phyloP scores from a whole-genome alignment of 192 early-diverging fungal genomes.

The Geranomyces variabilis region DNA sequence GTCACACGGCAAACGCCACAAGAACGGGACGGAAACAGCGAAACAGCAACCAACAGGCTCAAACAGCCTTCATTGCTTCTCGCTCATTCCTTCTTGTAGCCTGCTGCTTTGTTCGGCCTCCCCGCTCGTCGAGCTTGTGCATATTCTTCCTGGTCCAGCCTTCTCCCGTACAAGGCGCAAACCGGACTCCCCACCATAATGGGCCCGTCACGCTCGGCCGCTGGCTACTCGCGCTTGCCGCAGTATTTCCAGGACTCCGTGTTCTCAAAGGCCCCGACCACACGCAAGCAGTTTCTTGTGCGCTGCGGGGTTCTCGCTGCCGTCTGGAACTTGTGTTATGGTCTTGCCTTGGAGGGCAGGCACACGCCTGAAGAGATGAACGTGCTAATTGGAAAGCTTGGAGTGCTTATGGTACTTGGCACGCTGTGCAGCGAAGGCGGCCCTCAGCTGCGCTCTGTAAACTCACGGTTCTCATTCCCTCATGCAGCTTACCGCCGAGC shows the following conservation, averaged over 20 bases:
- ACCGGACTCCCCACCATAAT: too few relatives aligned
- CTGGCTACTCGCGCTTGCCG: slow-evolving; percentile 9
- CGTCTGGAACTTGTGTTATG: not conserved
- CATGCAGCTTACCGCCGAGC: slow-evolving; percentile 7
- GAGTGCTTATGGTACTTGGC: not conserved
- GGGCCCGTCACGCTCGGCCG: not conserved
- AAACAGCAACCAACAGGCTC: too few relatives aligned
- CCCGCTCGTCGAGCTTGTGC: too few relatives aligned
- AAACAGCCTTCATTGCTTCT: too few relatives aligned
- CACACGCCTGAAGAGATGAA: slow-evolving; percentile 15
- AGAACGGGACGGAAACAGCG: too few relatives aligned
- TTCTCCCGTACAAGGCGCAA: too few relatives aligned
- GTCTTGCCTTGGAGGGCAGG: slow-evolving; percentile 7
- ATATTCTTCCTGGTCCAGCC: too few relatives aligned
- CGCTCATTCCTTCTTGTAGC: too few relatives aligned
- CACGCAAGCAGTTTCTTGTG: not conserved
- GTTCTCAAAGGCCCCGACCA: not conserved
- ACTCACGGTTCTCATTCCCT: not conserved
- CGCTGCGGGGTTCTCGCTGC: not conserved
- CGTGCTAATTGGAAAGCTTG: slow-evolving; percentile 10
- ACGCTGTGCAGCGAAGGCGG: not conserved
- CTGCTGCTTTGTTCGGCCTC: too few relatives aligned
- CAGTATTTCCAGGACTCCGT: not conserved
- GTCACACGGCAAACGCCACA: not conserved
- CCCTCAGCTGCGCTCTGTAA: not conserved